Evolutionary conservation across 345 rosid species (phyloP), one percentile per base, ranked within the genome.

Genomic region (Lepidium sativum): DNA sequence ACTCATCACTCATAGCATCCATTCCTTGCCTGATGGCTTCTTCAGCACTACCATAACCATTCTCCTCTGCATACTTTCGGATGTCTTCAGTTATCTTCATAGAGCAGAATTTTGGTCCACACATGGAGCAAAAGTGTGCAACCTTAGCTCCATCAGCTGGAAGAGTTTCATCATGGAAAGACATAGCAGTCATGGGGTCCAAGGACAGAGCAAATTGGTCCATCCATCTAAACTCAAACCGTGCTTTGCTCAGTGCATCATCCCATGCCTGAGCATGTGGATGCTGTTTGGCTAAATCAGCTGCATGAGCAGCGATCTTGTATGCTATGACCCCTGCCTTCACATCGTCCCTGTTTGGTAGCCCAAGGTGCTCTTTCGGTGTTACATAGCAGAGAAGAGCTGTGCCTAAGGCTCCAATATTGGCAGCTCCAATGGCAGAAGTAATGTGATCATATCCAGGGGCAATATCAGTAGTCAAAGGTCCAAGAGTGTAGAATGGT

Each of bases 51-150:
- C 96, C 97, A 74, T 94, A 90, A 63, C 97, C 97, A 74, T 94
- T 92, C 82, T 88, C 89, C 78, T 90, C 96, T 25, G 97, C 97
- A 63, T 91, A 95, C 79, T 84, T 95, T 18, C 99, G 74, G 66
- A 95, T 91, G 63, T 95, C 97, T 81, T 95, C 99, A 5, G 97
- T 95, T 79, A 91, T 95, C 97, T 85, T 95, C 99, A 95, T 95
- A 8, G 99, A 95, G 83, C 99, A 95, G 78, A 95, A 95, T 45
- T 95, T 95, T 5, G 96, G 99, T 29, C 99, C 97, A 34, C 99
- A 95, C 97, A 95, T 88, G 23, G 97, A 95, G 79, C 99, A 95
- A 63, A 95, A 95, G 54, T 91, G 97, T 1, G 99, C 99, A 48
- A 95, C 92, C 80, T 95, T 91, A 44, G 99, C 99, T 70, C 97